Base-by-base conservation (phyloP, 164 flowering plant species). In the Saururus chinensis region DNA sequence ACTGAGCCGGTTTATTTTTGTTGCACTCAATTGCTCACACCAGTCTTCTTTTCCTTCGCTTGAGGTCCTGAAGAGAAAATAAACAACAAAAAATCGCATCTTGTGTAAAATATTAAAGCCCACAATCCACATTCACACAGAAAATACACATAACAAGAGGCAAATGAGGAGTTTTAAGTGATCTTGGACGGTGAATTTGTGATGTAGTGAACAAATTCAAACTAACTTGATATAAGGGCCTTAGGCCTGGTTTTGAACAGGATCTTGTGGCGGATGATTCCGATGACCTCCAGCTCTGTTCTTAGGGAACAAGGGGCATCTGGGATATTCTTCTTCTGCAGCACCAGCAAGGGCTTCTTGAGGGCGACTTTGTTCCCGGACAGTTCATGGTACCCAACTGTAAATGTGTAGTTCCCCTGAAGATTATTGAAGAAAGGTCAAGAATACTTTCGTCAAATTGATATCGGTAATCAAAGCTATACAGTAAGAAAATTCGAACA, bases 211-310 rank as follows among this genome's bases (percentile, higher is more conserved):
- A n/a, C n/a, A n/a, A n/a, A n/a, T n/a, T n/a, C n/a, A n/a, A n/a
- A 57, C 60, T 45, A 75, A 86, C 96, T 76, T 52, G 97, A 84
- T 35, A 90, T 93, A 14, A 93, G 78, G 61, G 98, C 89, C 64
- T 80, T 85, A 4, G 97, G 96, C 64, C 98, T 79, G 71, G 86
- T 86, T 77, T 90, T 90, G 80, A 93, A 93, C 78, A 93, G 64
- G 75, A 93, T 86, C 63, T 80, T 71, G 21, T 85, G 88, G 9
- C 97, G 80, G 59, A 93, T 80, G 40, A 93, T 68, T 48, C 98
- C 96, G 17, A 85, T 66, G 22, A 90, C 86, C 45, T 93, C 90
- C 77, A 93, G 59, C 55, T 89, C 92, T 13, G 75, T 80, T 40
- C 59, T 59, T 0, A 78, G 21, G 0, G 84, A 77, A 54, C 52